Conservation (phyloP, 805 yeast species). For the Tetrapisispora arboricola region DNA sequence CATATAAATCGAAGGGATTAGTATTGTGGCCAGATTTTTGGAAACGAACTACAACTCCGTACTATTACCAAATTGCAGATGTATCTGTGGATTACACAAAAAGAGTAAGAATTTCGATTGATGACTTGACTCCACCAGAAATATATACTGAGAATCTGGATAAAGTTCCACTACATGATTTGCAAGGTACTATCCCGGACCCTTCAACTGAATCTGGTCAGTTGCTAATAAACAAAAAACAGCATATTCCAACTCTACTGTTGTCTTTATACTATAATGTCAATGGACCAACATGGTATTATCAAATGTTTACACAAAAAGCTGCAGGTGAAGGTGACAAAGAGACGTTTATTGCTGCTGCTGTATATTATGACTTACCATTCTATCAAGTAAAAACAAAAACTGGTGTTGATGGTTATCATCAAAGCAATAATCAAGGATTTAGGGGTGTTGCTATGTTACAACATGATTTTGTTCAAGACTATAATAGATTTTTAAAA, state of each 20-base stretch:
- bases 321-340: constrained; percentile 76
- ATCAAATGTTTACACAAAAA: constrained; percentile 67
- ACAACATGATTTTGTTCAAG: constrained; percentile 60
- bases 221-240: constrained; percentile 49
- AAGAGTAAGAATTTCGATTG: constrained; percentile 32
- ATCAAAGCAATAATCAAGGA: constrained; percentile 21
- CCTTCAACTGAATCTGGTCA: constrained; percentile 73
- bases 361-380: constrained; percentile 34
- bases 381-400: constrained; percentile 40
- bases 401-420: constrained; percentile 34
- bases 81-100: constrained; percentile 35
- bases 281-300: constrained; percentile 57
- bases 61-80: constrained; percentile 61
- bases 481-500: constrained; percentile 29
- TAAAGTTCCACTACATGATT: constrained; percentile 43
- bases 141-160: constrained; percentile 18
- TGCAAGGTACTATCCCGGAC: constrained; percentile 57
- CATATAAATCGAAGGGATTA: constrained; percentile 44
- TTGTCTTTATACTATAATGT: constrained; percentile 58
- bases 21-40: constrained; percentile 83
- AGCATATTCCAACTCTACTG: constrained; percentile 48
- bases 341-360: constrained; percentile 62
- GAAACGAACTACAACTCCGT: constrained; percentile 75
- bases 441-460: constrained; percentile 70
- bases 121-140: constrained; percentile 28